A percentile compares a stretch with the other conserved stretches of the same genome.
Conservation (phyloP, 805 yeast genomes). For the Candida succiphila region DNA sequence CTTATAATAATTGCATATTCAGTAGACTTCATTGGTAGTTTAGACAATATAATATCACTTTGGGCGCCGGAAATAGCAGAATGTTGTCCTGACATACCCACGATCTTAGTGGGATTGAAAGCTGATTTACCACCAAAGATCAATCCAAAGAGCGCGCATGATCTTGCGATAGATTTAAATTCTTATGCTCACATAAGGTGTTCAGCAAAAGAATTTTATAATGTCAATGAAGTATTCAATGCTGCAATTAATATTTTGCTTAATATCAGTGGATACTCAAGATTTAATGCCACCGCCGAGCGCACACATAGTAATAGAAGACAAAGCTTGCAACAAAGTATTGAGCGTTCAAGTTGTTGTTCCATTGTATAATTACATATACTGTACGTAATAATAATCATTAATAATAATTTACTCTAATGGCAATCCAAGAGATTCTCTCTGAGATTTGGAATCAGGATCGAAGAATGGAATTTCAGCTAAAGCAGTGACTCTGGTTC, state of each 20-base stretch:
- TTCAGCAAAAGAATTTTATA: slow-evolving; percentile 62
- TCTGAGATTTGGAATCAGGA: slow-evolving; percentile 38
- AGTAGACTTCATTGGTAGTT: slow-evolving; percentile 48
- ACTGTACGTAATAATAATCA: too few species aligned
- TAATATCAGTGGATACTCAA: neutral
- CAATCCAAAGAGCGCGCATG: slow-evolving; percentile 12
- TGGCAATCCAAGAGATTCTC: slow-evolving; percentile 37
- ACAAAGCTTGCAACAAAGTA: too few species aligned
- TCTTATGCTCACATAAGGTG: slow-evolving; percentile 72
- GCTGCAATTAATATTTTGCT: slow-evolving; percentile 26
- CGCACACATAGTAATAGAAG: too few species aligned
- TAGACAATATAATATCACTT: slow-evolving; percentile 64
- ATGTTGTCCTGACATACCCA: slow-evolving; percentile 74
- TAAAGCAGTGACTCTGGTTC: slow-evolving; percentile 42
- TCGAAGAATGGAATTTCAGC: slow-evolving; percentile 47
- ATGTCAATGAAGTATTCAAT: slow-evolving; percentile 60
- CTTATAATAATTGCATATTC: slow-evolving; percentile 69
- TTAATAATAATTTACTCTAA: slow-evolving; percentile 5
- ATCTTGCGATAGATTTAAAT: slow-evolving; percentile 34
- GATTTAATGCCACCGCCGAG: too few species aligned
- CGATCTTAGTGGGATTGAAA: slow-evolving; percentile 76
- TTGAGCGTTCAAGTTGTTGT: slow-evolving; percentile 5
- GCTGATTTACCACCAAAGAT: slow-evolving; percentile 38
- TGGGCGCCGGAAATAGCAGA: slow-evolving; percentile 87
- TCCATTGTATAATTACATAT: slow-evolving; percentile 5